Evolutionary conservation across 2,329 filamentous ascomycete genomes (phyloP), one percentile per base, ranked within the genome.

Genomic region (Septoria petroselini): DNA sequence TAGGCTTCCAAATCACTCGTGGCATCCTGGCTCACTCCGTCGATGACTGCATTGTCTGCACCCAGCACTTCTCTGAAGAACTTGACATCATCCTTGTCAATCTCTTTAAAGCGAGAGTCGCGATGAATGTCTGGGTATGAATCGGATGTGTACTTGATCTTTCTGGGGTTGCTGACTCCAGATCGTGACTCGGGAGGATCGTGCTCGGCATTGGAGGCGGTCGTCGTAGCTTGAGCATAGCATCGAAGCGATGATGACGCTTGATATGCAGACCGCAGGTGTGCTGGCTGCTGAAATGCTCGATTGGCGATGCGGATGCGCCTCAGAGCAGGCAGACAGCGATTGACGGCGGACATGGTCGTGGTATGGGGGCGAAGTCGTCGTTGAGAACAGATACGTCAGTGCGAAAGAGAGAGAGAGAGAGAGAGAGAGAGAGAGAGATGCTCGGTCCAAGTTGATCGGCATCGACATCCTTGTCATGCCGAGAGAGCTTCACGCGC

Each of bases 1-100:
- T 90, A 98, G 6, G 87, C 81, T 67, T 93, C 88, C 58, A 97
- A 78, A 66, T 97, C 93, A 62, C 88, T 86, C 2, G 77, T 73
- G 11, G 83, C 83, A 69, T 91, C 82, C 59, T 81, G 71, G 3
- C 83, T 88, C 47, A 95, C 79, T 42, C 88, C 88, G 67, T 96
- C 91, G 54, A 97, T 81, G 43, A 96, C 77, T 1, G 89, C 90
- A 29, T 86, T 87, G 29, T 85, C 82, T 41, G 80, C 79, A 48
- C 89, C 88, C 27, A 98, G 78, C n/a, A 96, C 72, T 15, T 82
- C 75, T 67, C 85, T 83, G 77, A 98, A 96, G 72, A 81, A 84
- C 41, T 82, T 76, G 46, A 97, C 87, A 76, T 98, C 86, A 31
- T 91, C 85, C 37, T 76, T 69, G 2, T 83, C 89, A 60, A 98